A percentile compares a stretch with the other conserved stretches of the same genome.
Conservation (phyloP, 2,329 filamentous ascomycete genomes). For the Whalleya microplaca region DNA sequence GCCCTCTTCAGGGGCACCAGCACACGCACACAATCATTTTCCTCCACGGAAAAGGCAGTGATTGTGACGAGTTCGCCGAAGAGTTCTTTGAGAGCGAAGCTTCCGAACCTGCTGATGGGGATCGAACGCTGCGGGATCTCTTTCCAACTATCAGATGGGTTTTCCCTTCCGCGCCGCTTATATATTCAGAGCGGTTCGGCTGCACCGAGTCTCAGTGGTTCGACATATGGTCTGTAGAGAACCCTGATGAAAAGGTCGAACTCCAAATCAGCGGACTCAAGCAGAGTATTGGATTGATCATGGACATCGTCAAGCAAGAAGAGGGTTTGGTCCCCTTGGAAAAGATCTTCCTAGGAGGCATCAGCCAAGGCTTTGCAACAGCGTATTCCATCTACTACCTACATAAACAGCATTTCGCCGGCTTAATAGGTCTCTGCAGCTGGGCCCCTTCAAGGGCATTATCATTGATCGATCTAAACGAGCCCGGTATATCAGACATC, state of each 20-base stretch:
- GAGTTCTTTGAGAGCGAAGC: conserved; percentile 46
- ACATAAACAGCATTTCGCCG: conserved; percentile 22
- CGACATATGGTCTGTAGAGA: conserved; percentile 55
- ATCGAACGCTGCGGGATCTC: conserved; percentile 28
- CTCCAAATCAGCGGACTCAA: conserved; percentile 30
- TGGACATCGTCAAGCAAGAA: conserved; percentile 28
- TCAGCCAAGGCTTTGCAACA: conserved; percentile 39
- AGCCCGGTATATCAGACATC: too few relatives aligned
- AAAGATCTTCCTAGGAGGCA: conserved; percentile 37
- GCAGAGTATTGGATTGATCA: conserved; percentile 26
- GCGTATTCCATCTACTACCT: conserved; percentile 22
- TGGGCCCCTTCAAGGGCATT: conserved; percentile 29
- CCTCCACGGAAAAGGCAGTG: conserved; percentile 49
- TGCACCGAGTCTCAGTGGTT: conserved; percentile 36
- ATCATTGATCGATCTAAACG: too few relatives aligned
- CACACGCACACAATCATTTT: conserved; percentile 52
- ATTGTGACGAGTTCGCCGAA: conserved; percentile 41
- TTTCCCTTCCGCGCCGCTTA: conserved; percentile 30
- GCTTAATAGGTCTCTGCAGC: conserved; percentile 35
- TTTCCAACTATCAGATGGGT: conserved; percentile 36
- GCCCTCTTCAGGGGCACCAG: background rate
- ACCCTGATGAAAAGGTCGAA: conserved; percentile 42
- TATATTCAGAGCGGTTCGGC: conserved; percentile 27
- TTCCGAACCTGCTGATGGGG: conserved; percentile 20
- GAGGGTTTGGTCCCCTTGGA: conserved; percentile 22